Percentiles rank a stretch among this genome's conserved stretches.
These are phyloP conservation scores for Sporormia fimetaria DNA, from an alignment of 495 filamentous ascomycete species.

Conservation along the genomic window DNA sequence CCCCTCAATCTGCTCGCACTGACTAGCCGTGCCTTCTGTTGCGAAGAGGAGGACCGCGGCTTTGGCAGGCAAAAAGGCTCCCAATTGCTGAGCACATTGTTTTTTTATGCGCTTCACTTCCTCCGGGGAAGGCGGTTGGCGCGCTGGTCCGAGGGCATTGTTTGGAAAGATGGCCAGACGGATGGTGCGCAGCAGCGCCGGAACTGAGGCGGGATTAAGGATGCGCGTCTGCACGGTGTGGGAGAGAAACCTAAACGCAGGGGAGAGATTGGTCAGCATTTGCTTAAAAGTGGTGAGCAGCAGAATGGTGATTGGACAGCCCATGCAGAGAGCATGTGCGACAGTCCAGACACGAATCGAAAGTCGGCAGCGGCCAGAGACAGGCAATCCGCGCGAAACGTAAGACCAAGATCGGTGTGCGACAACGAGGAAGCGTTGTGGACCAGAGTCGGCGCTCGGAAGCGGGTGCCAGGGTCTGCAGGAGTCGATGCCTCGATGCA, in stretches of 20 bases:
- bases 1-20: slow-evolving; percentile 40
- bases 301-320: slow-evolving; percentile 1
- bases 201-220: slow-evolving; percentile 55
- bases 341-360: not conserved
- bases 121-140: slow-evolving; percentile 29
- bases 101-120: slow-evolving; percentile 44
- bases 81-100: slow-evolving; percentile 43
- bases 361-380: not conserved
- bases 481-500: slow-evolving; percentile 30
- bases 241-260: slow-evolving; percentile 60
- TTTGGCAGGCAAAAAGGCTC: slow-evolving; percentile 40
- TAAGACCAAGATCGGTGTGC: too few species aligned
- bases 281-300: slow-evolving; percentile 5
- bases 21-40: slow-evolving; percentile 36
- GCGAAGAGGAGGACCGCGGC: slow-evolving; percentile 42
- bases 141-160: slow-evolving; percentile 46
- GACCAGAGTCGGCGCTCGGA: slow-evolving; percentile 23
- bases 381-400: too few species aligned
- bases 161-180: slow-evolving; percentile 70
- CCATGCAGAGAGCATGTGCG: slow-evolving; percentile 5
- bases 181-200: slow-evolving; percentile 58
- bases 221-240: slow-evolving; percentile 54
- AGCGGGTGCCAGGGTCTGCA: slow-evolving; percentile 22
- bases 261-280: slow-evolving; percentile 4
- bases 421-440: too few species aligned